Evolutionary conservation across 2,329 filamentous ascomycete species (phyloP), one percentile per base, ranked within the genome.

Genomic region (Lecanoromycetidae sp.): DNA sequence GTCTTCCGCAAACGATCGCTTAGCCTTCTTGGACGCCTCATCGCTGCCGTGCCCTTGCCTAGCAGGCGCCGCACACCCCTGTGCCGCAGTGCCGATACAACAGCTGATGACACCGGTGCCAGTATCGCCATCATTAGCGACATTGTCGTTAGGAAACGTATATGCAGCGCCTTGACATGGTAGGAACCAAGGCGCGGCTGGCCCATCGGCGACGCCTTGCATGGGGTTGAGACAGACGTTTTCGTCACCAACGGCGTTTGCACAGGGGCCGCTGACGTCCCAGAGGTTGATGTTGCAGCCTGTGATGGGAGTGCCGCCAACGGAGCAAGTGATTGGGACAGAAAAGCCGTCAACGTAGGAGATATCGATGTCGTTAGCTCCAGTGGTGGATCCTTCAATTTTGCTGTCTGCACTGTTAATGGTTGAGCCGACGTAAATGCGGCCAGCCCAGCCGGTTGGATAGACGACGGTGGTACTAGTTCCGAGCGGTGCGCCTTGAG

Each of bases 101-200:
- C 47, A 44, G 29, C 39, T 32, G 12, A 49, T 33, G 5, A 25
- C 7, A 15, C 29, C 7, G 5, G 35, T 46, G 15, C 39, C n/a
- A 9, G 33, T 38, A n/a, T 46, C 25, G 4, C 48, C 43, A 23
- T 42, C 27, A 13, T 51, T 51, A 4, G 51, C 51, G 20, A 44
- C 29, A 12, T 53, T 44, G 42, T 53, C 51, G n/a, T 49, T 49
- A 12, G 51, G 49, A 27, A 49, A 58, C 2, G 57, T 58, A 35
- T 56, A 57, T 7, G 54, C 57, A 13, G 50, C 56, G 17, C 48
- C 48, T 38, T 49, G 43, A 36, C 57, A 58, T 5, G 55, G 52
- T 3, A 47, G 41, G 44, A 58, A 59, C 39, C 52, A 52, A 0
- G 49, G 39, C 13, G 40, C 23, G 13, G 52, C 43, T 6, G 52